Evolutionary conservation across 192 early-diverging fungal species (phyloP).

Genomic region (Mortierella hygrophila): DNA sequence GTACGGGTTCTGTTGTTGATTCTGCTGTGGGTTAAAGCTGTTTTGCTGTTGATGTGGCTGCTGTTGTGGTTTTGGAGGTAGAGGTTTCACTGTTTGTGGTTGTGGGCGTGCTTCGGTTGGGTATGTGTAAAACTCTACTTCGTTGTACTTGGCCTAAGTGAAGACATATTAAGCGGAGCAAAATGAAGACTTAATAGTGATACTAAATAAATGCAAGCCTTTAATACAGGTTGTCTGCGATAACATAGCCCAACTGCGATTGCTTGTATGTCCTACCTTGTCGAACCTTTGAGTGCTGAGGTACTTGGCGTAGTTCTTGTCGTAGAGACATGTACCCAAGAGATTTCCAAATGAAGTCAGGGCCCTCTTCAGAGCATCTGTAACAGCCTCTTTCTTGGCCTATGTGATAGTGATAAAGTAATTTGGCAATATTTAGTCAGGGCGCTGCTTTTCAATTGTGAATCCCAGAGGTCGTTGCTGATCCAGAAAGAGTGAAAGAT

Average conservation of each 20-base stretch:
- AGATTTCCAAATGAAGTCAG: slow-evolving; percentile 88
- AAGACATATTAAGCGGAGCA: background rate
- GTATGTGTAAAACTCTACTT: slow-evolving; percentile 13
- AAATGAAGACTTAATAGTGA: background rate
- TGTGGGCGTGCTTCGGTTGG: slow-evolving; percentile 8
- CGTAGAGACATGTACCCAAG: slow-evolving; percentile 89
- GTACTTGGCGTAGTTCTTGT: slow-evolving; percentile 74
- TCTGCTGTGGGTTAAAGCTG: background rate
- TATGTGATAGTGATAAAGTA: slow-evolving; percentile 17
- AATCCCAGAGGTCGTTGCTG: background rate
- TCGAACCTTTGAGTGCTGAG: slow-evolving; percentile 29
- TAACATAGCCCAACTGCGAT: background rate
- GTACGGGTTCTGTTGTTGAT: background rate
- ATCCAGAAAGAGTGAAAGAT: background rate
- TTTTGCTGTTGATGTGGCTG: slow-evolving; percentile 5
- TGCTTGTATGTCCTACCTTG: background rate
- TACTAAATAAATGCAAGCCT: no score
- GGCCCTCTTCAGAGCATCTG: slow-evolving; percentile 92
- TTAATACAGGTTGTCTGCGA: background rate
- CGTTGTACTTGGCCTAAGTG: slow-evolving; percentile 21
- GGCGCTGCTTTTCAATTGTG: background rate
- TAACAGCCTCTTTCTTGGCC: slow-evolving; percentile 92
- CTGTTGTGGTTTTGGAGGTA: slow-evolving; percentile 7
- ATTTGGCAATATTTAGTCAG: background rate
- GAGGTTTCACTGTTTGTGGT: background rate